Base-by-base conservation (phyloP, 495 filamentous ascomycete genomes). In the Halenospora varia region DNA sequence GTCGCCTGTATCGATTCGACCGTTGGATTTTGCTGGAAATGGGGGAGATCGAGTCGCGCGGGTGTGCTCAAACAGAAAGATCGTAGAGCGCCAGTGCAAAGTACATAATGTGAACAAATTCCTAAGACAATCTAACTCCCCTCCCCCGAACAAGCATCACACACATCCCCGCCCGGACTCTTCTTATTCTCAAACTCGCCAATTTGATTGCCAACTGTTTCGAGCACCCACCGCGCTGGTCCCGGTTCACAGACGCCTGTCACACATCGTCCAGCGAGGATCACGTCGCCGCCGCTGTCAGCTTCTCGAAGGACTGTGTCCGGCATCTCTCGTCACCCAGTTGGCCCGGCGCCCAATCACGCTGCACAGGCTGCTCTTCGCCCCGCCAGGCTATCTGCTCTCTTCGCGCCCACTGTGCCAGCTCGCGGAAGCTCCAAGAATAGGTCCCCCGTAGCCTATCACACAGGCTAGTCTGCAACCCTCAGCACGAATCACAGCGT, bases 1-100 rank as follows among this genome's bases (percentile, higher is more conserved):
- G 29, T 35, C 29, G 29, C 29, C 29, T 35, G 6, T 13, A 35
- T 6, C 29, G 29, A 35, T 60, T 64, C 57, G 57, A 25, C 23
- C 47, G 47, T 15, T 19, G 9, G 44, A 13, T 10, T 10, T 8
- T 19, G 9, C 35, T 19, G 4, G 10, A 10, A 20, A 15, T 25
- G 47, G 10, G 18, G 4, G 19, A 6, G 17, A 24, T 49, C 6
- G 47, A 6, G 23, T 13, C 49, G 49, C 49, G 49, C 26, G 49
- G 23, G 3, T 22, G 23, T 3, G 24, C 3, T 52, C 13, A 15
- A 18, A n/a, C 49, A 39, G 17, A 25, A 49, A 24, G 18, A 20
- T 4, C 4, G 42, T n/a, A 25, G 18, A 13, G 47, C 47, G 25
- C 8, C 18, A 49, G 4, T 20, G 47, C 19, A n/a, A 9, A 49